Evolutionary conservation across 2,329 filamentous ascomycete species (phyloP), one percentile per base, ranked within the genome.

Genomic region (Paraphoma sp.): DNA sequence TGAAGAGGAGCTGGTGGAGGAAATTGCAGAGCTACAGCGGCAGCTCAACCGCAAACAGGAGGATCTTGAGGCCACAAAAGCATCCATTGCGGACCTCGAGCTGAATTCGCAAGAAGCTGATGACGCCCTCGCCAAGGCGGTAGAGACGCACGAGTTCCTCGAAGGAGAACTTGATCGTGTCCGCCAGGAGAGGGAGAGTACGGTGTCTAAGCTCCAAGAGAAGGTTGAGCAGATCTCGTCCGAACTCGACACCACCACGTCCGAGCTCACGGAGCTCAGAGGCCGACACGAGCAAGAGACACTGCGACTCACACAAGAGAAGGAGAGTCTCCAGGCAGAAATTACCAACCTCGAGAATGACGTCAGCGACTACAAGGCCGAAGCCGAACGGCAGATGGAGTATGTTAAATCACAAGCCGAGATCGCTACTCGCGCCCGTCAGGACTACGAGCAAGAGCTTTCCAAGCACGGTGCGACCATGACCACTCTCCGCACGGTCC

Each of bases 401-500:
- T 93, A 98, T 68, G 86, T 98, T 42, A 93, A 95, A 59, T 89
- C 92, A 0, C 95, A 99, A 76, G 93, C 94, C 29, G 91, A 96
- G 44, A 98, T 99, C 69, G 93, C 95, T 2, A 89, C 92, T 51
- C 91, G 92, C 75, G 93, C 95, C 3, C 95, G 99, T 74, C 90
- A 96, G 72, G 93, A 95, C 65, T 99, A 99, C 72, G 96, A 99
- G 76, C 89, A 89, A 60, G 95, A 99, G 75, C 84, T 99, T 10
- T 86, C 97, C 69, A 97, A 95, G 80, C 95, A 99, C 77, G 94
- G 93, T 1, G 92, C 97, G 64, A 95, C 94, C n/a, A 92, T 94
- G 11, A 93, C 93, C 77, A 86, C 87, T 36, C 83, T 97, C 12
- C 92, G 96, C 65, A 84, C 84, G 51, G 82, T 97, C 47, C 91